phyloP scores from a whole-genome alignment of 257 asterid genomes.

The Solanum bulbocastanum region DNA sequence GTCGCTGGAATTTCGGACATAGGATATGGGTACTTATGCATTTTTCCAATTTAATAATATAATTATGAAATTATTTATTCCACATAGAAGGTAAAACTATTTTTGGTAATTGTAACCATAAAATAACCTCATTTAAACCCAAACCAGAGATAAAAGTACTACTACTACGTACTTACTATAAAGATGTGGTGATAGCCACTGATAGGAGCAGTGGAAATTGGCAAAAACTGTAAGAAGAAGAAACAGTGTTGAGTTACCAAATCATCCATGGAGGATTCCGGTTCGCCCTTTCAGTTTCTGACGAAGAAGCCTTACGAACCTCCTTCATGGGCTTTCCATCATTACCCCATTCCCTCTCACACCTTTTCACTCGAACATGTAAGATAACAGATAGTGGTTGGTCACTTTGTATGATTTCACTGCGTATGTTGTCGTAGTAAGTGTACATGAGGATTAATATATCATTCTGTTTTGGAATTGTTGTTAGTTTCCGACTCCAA shows the following conservation, averaged over 20 bases:
- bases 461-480: neutral
- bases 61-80: neutral
- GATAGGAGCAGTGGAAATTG: neutral
- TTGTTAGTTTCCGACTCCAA: slow-evolving; percentile 84
- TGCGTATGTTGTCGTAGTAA: too few relatives aligned
- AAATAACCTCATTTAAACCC: neutral
- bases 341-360: slow-evolving; percentile 63
- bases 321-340: slow-evolving; percentile 83
- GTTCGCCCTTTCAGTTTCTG: slow-evolving; percentile 18
- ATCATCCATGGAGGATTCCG: neutral
- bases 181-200: too few relatives aligned
- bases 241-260: neutral
- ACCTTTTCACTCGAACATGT: slow-evolving; percentile 72
- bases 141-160: neutral
- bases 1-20: too few relatives aligned
- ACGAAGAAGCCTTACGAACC: slow-evolving; percentile 53
- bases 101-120: neutral
- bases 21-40: too few relatives aligned
- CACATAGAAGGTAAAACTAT: neutral
- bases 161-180: too few relatives aligned
- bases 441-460: neutral
- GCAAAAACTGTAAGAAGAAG: neutral
- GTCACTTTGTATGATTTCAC: too few relatives aligned
- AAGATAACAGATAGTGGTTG: neutral
- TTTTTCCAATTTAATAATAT: neutral